Base-by-base conservation (phyloP, 1,139 yeast species). In the Arxiozyma slooffiae region DNA sequence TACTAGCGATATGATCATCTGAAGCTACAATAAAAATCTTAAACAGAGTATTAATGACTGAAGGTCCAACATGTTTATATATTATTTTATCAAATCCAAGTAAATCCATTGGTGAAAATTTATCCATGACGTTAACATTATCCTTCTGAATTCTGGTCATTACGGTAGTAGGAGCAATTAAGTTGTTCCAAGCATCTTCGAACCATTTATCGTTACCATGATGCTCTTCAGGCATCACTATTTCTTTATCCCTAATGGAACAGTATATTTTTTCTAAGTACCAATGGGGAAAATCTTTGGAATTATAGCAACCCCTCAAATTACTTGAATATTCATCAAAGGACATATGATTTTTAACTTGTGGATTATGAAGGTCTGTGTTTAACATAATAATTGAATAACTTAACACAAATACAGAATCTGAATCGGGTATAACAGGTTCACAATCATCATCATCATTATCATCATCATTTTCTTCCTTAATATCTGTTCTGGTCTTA, bases 171-270 rank as follows among this genome's bases (percentile, higher is more conserved):
- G 73, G 66, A 1, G 88, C 78, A 49, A 90, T 79, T 57, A 88
- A 70, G 55, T 86, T 85, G 60, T 85, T 85, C 99, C 99, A 94
- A 18, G 85, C 81, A 62, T 86, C 92, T 63, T 90, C 97, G 69
- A 90, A 92, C 81, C 96, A 85, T 62, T 85, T 89, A 45, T 81
- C 82, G 2, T 85, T 78, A 36, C 81, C 83, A 62, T 84, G 89
- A 61, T 90, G 97, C 64, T 94, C 99, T 60, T 92, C 98, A 0
- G 98, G 97, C 90, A 94, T 87, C 50, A 94, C 88, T 55, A 92
- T 92, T 67, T 94, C 99, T 49, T 86, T 79, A 50, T 84, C 88
- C 56, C 80, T 78, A 52, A 94, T 90, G 1, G 95, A 85, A 40
- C 76, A 72, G 66, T 85, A 94, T 40, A 92, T 88, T 57, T 79